Conservation (phyloP, 2,329 filamentous ascomycete genomes). For the Westerdykella sp. region DNA sequence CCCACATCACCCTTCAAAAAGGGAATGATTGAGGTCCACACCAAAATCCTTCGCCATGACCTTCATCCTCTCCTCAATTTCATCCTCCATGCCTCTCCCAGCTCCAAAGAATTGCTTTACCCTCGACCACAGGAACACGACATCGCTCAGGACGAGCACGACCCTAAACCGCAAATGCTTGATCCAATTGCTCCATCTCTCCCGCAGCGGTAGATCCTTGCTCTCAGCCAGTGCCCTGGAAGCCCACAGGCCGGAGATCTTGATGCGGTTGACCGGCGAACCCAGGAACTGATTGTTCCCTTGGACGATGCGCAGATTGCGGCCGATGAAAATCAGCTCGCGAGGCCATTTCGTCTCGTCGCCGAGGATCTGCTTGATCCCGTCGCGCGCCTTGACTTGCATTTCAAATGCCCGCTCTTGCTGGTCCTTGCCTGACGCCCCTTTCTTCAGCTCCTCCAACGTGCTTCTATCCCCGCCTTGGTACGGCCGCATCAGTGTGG, state of each 20-base stretch:
- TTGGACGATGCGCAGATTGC: conserved; percentile 89
- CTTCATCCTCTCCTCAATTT: conserved; percentile 82
- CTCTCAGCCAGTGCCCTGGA: conserved; percentile 75
- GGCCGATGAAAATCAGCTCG: conserved; percentile 85
- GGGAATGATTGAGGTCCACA: conserved; percentile 77
- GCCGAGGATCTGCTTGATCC: conserved; percentile 71
- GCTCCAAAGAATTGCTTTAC: conserved; percentile 68
- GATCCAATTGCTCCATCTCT: conserved; percentile 64
- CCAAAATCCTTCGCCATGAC: conserved; percentile 86
- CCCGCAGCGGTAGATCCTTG: conserved; percentile 54
- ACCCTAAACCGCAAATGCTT: conserved; percentile 75
- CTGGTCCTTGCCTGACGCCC: conserved; percentile 49
- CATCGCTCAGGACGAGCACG: conserved; percentile 68
- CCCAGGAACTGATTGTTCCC: conserved; percentile 89
- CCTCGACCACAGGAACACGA: conserved; percentile 77
- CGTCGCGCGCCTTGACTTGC: conserved; percentile 64
- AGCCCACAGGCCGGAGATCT: conserved; percentile 90
- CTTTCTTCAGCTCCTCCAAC: conserved; percentile 52
- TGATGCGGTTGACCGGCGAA: conserved; percentile 82
- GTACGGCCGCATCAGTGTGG: conserved; percentile 85
- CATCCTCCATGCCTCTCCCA: conserved; percentile 87
- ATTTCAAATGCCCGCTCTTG: conserved; percentile 66
- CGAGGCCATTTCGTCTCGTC: conserved; percentile 86
- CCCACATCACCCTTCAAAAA: conserved; percentile 68
- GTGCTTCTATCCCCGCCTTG: conserved; percentile 71